These are phyloP conservation scores for Pseudogymnoascus sp. DNA, from an alignment of 2,329 filamentous ascomycete species.

Conservation along the genomic window DNA sequence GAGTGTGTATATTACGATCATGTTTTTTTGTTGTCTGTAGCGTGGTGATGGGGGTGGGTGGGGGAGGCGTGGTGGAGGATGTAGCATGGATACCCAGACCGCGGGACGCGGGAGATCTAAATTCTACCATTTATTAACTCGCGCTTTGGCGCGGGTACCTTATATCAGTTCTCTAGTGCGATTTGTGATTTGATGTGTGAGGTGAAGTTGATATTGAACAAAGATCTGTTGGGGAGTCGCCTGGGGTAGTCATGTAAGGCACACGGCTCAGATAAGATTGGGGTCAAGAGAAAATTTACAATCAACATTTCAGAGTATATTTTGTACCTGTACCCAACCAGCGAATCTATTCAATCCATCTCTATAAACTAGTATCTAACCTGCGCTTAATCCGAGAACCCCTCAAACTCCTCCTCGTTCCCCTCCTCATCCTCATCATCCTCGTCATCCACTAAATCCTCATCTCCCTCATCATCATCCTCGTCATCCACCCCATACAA, in stretches of 20 bases:
- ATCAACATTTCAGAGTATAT: background rate
- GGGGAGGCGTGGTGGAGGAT: background rate
- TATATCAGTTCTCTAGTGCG: background rate
- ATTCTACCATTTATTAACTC: background rate
- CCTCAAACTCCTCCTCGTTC: conserved; percentile 47
- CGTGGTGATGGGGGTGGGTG: background rate
- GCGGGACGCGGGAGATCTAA: background rate
- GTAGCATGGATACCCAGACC: conserved; percentile 5
- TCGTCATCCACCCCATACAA: conserved; percentile 61
- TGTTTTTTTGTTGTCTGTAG: background rate
- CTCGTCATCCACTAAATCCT: conserved; percentile 31
- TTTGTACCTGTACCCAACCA: background rate
- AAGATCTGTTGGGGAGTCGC: background rate
- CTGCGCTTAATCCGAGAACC: conserved; percentile 38
- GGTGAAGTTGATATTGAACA: background rate
- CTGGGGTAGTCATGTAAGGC: too few relatives aligned
- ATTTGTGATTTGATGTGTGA: background rate
- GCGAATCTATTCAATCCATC: background rate
- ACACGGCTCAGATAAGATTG: background rate
- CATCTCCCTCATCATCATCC: conserved; percentile 35
- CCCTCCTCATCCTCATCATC: conserved; percentile 38
- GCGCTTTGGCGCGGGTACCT: background rate
- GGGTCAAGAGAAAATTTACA: background rate
- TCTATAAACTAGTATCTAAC: background rate
- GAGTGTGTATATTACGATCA: background rate